Evolutionary conservation across 2,329 filamentous ascomycete genomes (phyloP).

Genomic region (Aspergillus ustus): DNA sequence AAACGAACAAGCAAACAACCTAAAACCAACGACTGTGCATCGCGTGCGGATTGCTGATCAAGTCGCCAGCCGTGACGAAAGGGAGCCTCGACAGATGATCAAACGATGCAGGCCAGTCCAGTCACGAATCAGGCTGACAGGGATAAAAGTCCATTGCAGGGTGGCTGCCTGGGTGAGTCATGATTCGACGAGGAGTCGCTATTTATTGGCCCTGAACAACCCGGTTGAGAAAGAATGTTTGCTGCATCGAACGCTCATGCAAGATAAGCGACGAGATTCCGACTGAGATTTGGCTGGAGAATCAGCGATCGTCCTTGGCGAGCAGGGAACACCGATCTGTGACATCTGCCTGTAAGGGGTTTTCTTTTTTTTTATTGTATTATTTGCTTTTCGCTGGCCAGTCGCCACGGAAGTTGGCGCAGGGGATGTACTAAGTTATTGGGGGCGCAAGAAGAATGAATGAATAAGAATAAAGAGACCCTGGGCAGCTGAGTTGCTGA

Average conservation of each 20-base stretch:
- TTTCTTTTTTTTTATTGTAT: not conserved
- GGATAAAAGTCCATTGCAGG: not conserved
- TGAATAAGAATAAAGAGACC: not conserved
- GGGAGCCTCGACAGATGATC: not conserved
- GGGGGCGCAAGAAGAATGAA: not conserved
- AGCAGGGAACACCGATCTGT: not conserved
- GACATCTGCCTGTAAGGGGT: not conserved
- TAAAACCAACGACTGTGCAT: not conserved
- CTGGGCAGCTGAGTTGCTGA: not conserved
- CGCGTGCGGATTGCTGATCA: not conserved
- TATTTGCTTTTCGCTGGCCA: not conserved
- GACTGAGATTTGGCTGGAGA: not conserved
- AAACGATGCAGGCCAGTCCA: not conserved
- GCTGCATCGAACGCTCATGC: not conserved
- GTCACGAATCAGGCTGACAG: not conserved
- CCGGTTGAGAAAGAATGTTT: not conserved
- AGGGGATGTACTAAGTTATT: too few relatives aligned
- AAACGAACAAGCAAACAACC: not conserved
- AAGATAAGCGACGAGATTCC: not conserved
- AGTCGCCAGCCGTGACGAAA: not conserved
- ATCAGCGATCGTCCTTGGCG: not conserved
- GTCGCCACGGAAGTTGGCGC: not conserved
- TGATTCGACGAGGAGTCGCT: not conserved
- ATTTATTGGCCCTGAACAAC: not conserved
- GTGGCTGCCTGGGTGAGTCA: not conserved